Evolutionary conservation across 1,139 yeast species (phyloP).

Genomic region (Schizosaccharomyces versatilis): DNA sequence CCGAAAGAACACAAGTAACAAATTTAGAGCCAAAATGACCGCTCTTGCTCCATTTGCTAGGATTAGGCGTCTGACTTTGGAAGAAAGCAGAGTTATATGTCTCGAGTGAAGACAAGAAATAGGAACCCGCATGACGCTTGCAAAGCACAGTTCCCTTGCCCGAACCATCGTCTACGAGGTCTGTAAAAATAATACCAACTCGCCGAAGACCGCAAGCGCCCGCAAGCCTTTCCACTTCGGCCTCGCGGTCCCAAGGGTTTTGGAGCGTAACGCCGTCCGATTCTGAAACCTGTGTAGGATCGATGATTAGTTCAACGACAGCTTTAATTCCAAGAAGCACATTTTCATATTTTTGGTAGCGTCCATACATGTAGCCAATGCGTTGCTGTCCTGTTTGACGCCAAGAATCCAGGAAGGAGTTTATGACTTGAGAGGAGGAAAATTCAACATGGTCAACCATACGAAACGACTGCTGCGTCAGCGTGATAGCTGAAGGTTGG

Average conservation of each 20-base stretch:
- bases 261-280: constrained; percentile 60
- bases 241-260: constrained; percentile 37
- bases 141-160: constrained; percentile 78
- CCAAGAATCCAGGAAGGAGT: constrained; percentile 78
- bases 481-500: constrained; percentile 84
- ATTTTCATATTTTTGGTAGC: constrained; percentile 50
- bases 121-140: constrained; percentile 80
- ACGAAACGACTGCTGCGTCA: constrained; percentile 72
- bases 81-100: constrained; percentile 63
- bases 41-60: constrained; percentile 40
- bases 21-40: constrained; percentile 68
- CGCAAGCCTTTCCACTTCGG: constrained; percentile 35
- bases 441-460: constrained; percentile 97
- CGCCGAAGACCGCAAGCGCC: constrained; percentile 38
- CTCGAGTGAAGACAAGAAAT: constrained; percentile 70
- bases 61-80: constrained; percentile 47
- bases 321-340: constrained; percentile 89
- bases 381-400: constrained; percentile 72
- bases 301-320: constrained; percentile 79
- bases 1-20: constrained; percentile 80
- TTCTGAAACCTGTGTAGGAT: constrained; percentile 75
- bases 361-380: constrained; percentile 66
- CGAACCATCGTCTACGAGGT: constrained; percentile 64
- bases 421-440: constrained; percentile 47
- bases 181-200: constrained; percentile 76